Evolutionary conservation across 148 eudicot genomes (phyloP).

Genomic region (Talinum fruticosum): DNA sequence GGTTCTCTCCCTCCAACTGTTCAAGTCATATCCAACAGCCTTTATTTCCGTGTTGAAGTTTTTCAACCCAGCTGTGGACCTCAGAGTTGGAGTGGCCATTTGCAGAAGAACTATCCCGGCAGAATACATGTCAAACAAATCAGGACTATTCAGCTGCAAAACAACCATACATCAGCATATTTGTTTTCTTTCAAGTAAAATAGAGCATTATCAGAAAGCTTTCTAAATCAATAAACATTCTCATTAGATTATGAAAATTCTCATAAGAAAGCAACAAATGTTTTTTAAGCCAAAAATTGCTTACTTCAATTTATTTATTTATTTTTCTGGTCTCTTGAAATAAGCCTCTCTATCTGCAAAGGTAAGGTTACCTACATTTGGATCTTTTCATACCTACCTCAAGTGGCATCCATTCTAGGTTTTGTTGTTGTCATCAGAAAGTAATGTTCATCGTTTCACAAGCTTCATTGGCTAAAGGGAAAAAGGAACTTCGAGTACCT

Average conservation of each 20-base stretch:
- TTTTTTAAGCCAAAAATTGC: too few species aligned
- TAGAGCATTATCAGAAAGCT: not conserved
- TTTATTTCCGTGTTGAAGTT: slow-evolving; percentile 79
- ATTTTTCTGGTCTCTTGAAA: too few species aligned
- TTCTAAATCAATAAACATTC: not conserved
- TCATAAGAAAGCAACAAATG: too few species aligned
- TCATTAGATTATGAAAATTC: not conserved
- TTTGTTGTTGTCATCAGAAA: not conserved
- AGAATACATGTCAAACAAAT: slow-evolving; percentile 91
- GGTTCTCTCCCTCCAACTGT: slow-evolving; percentile 75
- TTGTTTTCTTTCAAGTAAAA: not conserved
- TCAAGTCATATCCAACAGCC: slow-evolving; percentile 62
- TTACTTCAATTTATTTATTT: too few species aligned
- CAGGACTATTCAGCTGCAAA: slow-evolving; percentile 92
- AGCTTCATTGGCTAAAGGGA: not conserved
- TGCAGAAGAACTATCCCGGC: slow-evolving; percentile 92
- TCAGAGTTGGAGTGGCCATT: slow-evolving; percentile 82
- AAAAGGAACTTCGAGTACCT: slow-evolving; percentile 39
- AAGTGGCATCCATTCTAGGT: too few species aligned
- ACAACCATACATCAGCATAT: slow-evolving; percentile 4
- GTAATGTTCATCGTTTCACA: not conserved
- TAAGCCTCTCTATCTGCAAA: too few species aligned
- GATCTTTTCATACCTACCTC: too few species aligned
- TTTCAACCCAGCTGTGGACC: slow-evolving; percentile 74
- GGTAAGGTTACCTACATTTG: too few species aligned